Evolutionary conservation across 2,329 filamentous ascomycete species (phyloP).

Genomic region (Rosellinia necatrix): DNA sequence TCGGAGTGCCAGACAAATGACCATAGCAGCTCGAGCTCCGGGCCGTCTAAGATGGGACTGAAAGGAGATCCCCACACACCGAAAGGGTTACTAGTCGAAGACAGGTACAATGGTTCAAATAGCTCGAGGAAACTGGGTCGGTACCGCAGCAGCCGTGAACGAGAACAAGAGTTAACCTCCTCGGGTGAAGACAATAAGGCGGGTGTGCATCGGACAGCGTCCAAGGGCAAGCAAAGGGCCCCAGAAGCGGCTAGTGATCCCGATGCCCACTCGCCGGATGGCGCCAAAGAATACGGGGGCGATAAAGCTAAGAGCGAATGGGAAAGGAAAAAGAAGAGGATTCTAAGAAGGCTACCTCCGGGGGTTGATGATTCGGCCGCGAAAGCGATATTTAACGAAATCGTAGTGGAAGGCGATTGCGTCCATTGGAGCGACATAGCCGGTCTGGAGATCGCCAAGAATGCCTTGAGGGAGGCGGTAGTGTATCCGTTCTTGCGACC

Average conservation of each 20-base stretch:
- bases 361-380: slow-evolving; percentile 83
- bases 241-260: slow-evolving; percentile 47
- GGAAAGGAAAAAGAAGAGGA: slow-evolving; percentile 63
- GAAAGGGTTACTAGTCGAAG: slow-evolving; percentile 20
- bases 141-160: slow-evolving; percentile 22
- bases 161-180: slow-evolving; percentile 27
- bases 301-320: slow-evolving; percentile 54
- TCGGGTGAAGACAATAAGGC: slow-evolving; percentile 32
- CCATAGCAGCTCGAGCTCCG: slow-evolving; percentile 18
- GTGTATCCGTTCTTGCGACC: slow-evolving; percentile 96
- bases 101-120: slow-evolving; percentile 29
- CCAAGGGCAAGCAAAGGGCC: slow-evolving; percentile 47
- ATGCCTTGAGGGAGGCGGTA: slow-evolving; percentile 89
- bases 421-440: slow-evolving; percentile 95
- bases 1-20: slow-evolving; percentile 28
- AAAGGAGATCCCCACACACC: slow-evolving; percentile 27
- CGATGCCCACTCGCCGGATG: slow-evolving; percentile 53
- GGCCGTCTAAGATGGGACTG: slow-evolving; percentile 17
- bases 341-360: slow-evolving; percentile 78
- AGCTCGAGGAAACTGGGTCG: slow-evolving; percentile 32
- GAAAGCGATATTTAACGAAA: slow-evolving; percentile 92
- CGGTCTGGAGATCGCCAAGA: slow-evolving; percentile 87
- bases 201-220: slow-evolving; percentile 30
- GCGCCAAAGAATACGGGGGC: slow-evolving; percentile 47
- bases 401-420: slow-evolving; percentile 91